Evolutionary conservation across 768 basidiomycete species (phyloP), one percentile per base, ranked within the genome.

Genomic region (Gyrodon lividus): DNA sequence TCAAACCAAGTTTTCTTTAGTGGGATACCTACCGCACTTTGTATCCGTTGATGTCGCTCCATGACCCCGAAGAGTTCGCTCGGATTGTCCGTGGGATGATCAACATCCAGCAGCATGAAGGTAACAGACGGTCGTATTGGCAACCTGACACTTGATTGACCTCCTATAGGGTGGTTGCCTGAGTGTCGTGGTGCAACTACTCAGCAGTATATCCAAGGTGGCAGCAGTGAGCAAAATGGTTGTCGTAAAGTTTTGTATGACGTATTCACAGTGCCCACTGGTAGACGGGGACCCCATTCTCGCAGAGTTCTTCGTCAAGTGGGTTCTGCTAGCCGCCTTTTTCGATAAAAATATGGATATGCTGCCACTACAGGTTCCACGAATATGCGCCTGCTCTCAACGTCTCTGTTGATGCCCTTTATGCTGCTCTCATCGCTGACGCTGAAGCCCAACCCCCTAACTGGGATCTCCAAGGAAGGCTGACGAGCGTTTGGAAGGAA

Each of bases 11-110:
- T 23, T 23, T 20, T 20, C 4, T 20, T 10, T n/a, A 84, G 81
- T 83, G 83, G 84, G 83, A 86, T 54, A 84, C 83, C 1, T 84
- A 79, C 60, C 74, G 83, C 14, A 83, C 82, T 0, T 67, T 86
- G 9, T 86, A 76, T 58, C 79, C 84, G 0, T 69, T 84, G 34
- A 79, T 83, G 77, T 80, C 82, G 0, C 72, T 86, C 5, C 83
- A 86, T 44, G 84, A 84, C 54, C 82, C 83, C 0, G 71, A 69
- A 35, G 79, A 74, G 9, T 84, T 83, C 58, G 74, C 84, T 1
- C 70, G 72, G 13, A 83, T 84, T 40, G 82, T 84, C 2, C 71
- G 83, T 2, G 83, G 80, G 0, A 80, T 84, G 81, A 78, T 86
- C 50, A 78, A 86, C 59, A 84, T 86, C 24, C 82, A 84, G 59